Evolutionary conservation across 805 yeast genomes (phyloP).

Genomic region (Nakazawaea ishiwadae): DNA sequence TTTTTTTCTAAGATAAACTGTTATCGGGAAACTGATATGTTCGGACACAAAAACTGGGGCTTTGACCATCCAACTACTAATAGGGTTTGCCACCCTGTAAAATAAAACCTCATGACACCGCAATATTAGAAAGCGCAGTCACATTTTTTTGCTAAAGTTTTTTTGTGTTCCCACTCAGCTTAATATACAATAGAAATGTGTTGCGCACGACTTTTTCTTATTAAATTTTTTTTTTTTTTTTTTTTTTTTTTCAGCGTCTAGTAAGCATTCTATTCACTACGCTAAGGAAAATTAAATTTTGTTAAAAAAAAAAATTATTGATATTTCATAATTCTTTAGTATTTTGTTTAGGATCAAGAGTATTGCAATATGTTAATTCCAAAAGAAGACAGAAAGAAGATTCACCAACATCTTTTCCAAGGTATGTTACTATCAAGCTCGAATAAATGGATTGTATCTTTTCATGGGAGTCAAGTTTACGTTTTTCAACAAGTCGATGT

Average conservation of each 20-base stretch:
- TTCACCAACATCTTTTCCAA: constrained; percentile 98
- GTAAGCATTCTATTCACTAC: background rate
- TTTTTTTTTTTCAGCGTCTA: background rate
- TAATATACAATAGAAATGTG: too few relatives aligned
- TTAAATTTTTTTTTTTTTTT: background rate
- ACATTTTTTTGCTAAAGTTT: background rate
- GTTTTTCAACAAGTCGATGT: too few relatives aligned
- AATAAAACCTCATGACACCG: too few relatives aligned
- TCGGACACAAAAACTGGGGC: too few relatives aligned
- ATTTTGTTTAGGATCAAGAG: constrained; percentile 7
- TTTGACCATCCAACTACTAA: too few relatives aligned
- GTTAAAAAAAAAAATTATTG: constrained; percentile 2
- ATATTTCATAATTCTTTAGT: background rate
- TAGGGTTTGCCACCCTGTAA: too few relatives aligned
- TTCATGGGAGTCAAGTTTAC: too few relatives aligned
- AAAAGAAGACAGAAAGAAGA: constrained; percentile 99
- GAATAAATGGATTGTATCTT: background rate
- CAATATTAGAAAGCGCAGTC: background rate
- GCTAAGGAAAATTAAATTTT: background rate
- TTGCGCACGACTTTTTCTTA: background rate
- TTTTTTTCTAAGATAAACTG: too few relatives aligned
- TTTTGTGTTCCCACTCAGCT: background rate
- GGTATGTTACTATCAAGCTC: constrained; percentile 53
- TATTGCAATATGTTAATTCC: constrained; percentile 89
- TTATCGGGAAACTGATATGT: too few relatives aligned